Evolutionary conservation across 2,329 filamentous ascomycete species (phyloP), one percentile per base, ranked within the genome.

Genomic region (Phoma herbarum): DNA sequence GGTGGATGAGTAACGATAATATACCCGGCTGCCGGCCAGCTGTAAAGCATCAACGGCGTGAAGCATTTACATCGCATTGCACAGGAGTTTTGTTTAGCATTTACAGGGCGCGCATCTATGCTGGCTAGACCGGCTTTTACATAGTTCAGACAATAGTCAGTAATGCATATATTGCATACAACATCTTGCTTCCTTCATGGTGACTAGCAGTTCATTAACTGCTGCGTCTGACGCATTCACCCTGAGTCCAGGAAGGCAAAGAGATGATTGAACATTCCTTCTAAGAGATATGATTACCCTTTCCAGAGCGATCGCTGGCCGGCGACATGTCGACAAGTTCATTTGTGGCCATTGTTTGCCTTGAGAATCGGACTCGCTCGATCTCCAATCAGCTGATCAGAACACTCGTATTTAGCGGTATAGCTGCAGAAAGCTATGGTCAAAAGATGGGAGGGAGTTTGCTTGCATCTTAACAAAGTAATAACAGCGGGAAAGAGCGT

Each of bases 1-100:
- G 48, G 44, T 16, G 16, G n/a, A 53, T 29, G 56, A 59, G 26
- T 46, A 14, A 59, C 46, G 56, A 54, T 43, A 50, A 42, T 49
- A 59, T 49, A 51, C 56, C 56, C 56, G 56, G 56, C 56, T 59
- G 56, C 56, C 56, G 56, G 56, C 56, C 56, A 59, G 56, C 56
- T 54, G 41, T 22, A 50, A 44, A 54, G 50, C 56, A 59, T 59
- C 22, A 50, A 53, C 56, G 56, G 56, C 31, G 56, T 59, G 22
- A n/a, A 43, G 49, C 56, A 58, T 58, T 58, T 58, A 29, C 49
- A 53, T 20, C 28, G 50, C 56, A 58, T 58, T 45, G 56, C 56
- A 25, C 18, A 39, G 23, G 37, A 35, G 46, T 59, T 46, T 47
- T 37, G 22, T 35, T 47, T 58, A 42, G 56, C 56, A 59, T 59